Conservation (phyloP, 345 rosid genomes). For the Eucalyptus sp. region DNA sequence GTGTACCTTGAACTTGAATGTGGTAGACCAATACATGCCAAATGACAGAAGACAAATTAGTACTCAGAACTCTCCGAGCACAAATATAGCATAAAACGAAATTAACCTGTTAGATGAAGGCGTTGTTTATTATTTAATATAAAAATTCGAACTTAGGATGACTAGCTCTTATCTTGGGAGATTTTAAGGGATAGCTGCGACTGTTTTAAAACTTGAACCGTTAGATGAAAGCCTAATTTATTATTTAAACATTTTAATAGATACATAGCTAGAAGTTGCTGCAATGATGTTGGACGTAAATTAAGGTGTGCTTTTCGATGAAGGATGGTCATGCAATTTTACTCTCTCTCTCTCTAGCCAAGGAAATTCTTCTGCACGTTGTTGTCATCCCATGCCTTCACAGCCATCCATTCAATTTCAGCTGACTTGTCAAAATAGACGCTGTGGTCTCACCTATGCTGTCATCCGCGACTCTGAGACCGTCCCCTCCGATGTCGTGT, state of each 20-base stretch:
- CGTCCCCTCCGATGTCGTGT: background rate
- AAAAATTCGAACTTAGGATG: too few relatives aligned
- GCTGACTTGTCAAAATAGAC: background rate
- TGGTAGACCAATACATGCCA: background rate
- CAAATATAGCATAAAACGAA: too few relatives aligned
- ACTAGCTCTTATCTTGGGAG: too few relatives aligned
- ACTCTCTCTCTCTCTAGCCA: background rate
- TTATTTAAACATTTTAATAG: too few relatives aligned
- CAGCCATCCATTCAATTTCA: background rate
- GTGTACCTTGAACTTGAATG: background rate
- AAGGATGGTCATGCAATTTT: background rate
- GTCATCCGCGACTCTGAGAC: background rate
- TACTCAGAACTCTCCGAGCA: too few relatives aligned
- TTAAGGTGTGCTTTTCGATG: background rate
- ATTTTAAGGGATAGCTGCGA: background rate
- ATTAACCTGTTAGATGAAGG: too few relatives aligned
- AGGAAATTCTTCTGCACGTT: background rate
- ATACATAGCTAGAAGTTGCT: background rate
- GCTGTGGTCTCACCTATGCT: background rate
- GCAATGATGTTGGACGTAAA: background rate
- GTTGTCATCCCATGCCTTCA: background rate
- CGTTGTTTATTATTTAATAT: too few relatives aligned
- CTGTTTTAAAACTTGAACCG: too few relatives aligned
- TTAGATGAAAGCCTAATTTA: accelerated
- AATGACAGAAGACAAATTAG: too few relatives aligned